Evolutionary conservation across 2,329 filamentous ascomycete species (phyloP).

Genomic region (Acrodontium crateriforme): DNA sequence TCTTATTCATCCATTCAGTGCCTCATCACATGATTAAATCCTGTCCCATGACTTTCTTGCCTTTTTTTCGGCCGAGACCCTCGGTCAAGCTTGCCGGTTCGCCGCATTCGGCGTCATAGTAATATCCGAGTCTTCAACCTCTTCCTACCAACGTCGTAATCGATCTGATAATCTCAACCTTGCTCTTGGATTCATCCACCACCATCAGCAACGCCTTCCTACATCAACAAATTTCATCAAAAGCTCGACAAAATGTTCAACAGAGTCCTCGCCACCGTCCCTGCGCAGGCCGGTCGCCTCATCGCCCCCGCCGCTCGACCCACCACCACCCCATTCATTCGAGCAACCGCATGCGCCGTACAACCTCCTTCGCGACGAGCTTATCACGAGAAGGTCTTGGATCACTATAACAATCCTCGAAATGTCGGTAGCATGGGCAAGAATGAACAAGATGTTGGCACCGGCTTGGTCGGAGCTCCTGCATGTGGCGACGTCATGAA

Average conservation of each 20-base stretch:
- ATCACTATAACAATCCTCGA: slow-evolving; percentile 68
- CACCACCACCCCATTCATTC: slow-evolving; percentile 29
- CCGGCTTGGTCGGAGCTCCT: slow-evolving; percentile 80
- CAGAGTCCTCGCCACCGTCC: slow-evolving; percentile 40
- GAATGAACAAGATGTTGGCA: slow-evolving; percentile 70
- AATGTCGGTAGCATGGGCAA: slow-evolving; percentile 72
- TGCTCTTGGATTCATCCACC: too few species aligned
- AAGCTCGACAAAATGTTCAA: slow-evolving; percentile 49
- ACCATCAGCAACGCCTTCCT: too few species aligned
- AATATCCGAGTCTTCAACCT: too few species aligned
- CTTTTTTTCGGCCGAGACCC: too few species aligned
- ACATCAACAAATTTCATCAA: too few species aligned
- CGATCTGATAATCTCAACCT: too few species aligned
- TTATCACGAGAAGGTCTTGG: slow-evolving; percentile 60
- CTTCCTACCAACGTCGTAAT: too few species aligned
- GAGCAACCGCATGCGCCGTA: slow-evolving; percentile 29
- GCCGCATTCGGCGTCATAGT: too few species aligned
- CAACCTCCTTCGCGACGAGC: slow-evolving; percentile 28
- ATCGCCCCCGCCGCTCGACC: slow-evolving; percentile 36
- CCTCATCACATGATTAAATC: too few species aligned
- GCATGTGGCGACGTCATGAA: slow-evolving; percentile 92
- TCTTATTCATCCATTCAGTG: too few species aligned
- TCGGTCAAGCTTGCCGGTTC: too few species aligned
- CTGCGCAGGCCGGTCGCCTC: slow-evolving; percentile 38
- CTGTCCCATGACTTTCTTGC: too few species aligned